Evolutionary conservation across 257 asterid species (phyloP).

Genomic region (Echium plantagineum): DNA sequence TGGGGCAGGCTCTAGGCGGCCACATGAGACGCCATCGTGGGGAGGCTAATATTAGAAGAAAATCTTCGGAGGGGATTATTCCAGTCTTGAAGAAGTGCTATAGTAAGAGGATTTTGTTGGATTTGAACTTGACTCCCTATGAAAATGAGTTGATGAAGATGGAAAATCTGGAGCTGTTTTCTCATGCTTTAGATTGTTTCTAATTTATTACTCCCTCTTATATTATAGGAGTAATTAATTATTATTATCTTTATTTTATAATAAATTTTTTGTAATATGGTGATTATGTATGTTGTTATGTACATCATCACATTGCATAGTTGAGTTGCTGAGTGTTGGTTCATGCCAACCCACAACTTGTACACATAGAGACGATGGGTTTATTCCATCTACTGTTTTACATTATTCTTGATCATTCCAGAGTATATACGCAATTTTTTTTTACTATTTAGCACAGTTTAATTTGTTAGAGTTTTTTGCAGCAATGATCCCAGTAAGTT

Average conservation of each 20-base stretch:
- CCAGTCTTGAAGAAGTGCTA: slow-evolving; percentile 14
- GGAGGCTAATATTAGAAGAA: slow-evolving; percentile 1
- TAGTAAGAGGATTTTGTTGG: neutral
- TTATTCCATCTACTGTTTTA: no score
- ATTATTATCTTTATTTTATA: no score
- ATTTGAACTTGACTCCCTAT: neutral
- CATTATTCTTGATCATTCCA: no score
- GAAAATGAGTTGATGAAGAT: neutral
- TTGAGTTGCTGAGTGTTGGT: neutral
- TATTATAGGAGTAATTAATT: no score
- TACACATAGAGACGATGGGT: neutral
- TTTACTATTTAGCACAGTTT: no score
- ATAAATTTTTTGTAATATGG: no score
- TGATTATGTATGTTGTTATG: no score
- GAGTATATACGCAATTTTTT: no score
- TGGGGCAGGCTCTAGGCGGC: slow-evolving; percentile 65
- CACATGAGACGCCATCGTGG: slow-evolving; percentile 58
- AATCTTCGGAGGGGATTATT: neutral
- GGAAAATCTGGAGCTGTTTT: neutral
- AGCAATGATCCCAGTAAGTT: no score
- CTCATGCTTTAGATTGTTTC: neutral
- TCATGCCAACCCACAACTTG: neutral
- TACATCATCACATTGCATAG: no score
- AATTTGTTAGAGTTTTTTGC: no score
- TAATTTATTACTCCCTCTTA: neutral